Evolutionary conservation across 192 early-diverging fungal genomes (phyloP).

Genomic region (Physocladia obscura): DNA sequence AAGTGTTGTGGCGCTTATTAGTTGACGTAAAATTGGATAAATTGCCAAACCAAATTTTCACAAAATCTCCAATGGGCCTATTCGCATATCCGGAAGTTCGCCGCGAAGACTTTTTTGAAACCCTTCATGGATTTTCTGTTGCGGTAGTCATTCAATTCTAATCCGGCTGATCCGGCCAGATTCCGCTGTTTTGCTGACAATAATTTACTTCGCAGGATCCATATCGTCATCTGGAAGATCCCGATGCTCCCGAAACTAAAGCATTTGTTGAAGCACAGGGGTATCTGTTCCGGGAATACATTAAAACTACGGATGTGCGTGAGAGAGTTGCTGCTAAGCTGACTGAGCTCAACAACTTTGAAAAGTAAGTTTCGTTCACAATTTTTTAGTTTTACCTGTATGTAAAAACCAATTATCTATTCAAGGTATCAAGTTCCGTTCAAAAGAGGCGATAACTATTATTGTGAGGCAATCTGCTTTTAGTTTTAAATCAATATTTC

Average conservation of each 20-base stretch:
- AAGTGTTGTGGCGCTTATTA: no score
- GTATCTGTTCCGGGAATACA: slow-evolving; percentile 35
- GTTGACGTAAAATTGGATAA: no score
- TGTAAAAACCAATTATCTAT: neutral
- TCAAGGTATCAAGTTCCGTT: slow-evolving; percentile 20
- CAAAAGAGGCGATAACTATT: slow-evolving; percentile 57
- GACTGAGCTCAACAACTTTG: slow-evolving; percentile 50
- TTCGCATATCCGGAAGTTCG: slow-evolving; percentile 41
- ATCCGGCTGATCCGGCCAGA: neutral
- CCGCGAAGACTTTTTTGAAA: slow-evolving; percentile 38
- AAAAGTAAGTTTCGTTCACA: slow-evolving; percentile 41
- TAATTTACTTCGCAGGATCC: slow-evolving; percentile 39
- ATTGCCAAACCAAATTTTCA: neutral
- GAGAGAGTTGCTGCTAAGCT: slow-evolving; percentile 31
- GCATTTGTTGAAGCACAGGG: slow-evolving; percentile 58
- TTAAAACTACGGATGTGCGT: slow-evolving; percentile 22
- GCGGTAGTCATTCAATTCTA: neutral
- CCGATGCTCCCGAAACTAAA: slow-evolving; percentile 51
- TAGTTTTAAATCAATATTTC: neutral
- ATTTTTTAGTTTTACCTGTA: neutral
- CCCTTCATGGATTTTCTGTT: slow-evolving; percentile 9
- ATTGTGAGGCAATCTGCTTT: slow-evolving; percentile 32
- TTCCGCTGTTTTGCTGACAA: neutral
- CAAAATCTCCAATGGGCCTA: neutral
- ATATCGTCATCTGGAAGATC: slow-evolving; percentile 64